Conservation (phyloP, 2,329 filamentous ascomycete genomes). For the Fusarium burgessii region DNA sequence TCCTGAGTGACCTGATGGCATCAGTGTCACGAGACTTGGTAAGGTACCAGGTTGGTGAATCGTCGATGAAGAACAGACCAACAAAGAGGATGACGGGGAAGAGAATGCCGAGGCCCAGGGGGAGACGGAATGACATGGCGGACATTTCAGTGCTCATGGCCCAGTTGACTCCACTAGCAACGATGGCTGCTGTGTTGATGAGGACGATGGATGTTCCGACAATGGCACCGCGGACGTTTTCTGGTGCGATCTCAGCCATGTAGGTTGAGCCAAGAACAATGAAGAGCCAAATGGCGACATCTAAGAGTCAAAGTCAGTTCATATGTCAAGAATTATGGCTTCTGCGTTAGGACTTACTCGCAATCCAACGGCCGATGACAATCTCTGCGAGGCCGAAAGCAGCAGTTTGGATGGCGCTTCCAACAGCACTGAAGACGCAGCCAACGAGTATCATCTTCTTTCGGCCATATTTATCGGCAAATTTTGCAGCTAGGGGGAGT, state of each 20-base stretch:
- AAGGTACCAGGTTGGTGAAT: neutral
- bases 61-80: neutral
- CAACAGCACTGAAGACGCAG: conserved; percentile 1
- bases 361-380: neutral
- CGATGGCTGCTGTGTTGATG: neutral
- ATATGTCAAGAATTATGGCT: fast-evolving
- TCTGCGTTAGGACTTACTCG: neutral
- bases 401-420: neutral
- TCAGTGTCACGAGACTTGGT: neutral
- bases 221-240: neutral
- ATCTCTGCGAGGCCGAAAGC: neutral
- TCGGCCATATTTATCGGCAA: neutral
- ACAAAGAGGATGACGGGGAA: neutral
- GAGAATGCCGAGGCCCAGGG: neutral
- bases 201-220: neutral
- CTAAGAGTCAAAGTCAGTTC: neutral
- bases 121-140: neutral
- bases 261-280: neutral
- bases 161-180: neutral
- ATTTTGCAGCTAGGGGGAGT: neutral
- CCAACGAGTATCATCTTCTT: conserved; percentile 1
- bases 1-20: neutral
- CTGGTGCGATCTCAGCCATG: neutral
- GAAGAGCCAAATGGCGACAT: neutral
- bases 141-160: neutral